Evolutionary conservation across 2,329 filamentous ascomycete species (phyloP), one percentile per base, ranked within the genome.

Genomic region (Diaporthe humulicola): DNA sequence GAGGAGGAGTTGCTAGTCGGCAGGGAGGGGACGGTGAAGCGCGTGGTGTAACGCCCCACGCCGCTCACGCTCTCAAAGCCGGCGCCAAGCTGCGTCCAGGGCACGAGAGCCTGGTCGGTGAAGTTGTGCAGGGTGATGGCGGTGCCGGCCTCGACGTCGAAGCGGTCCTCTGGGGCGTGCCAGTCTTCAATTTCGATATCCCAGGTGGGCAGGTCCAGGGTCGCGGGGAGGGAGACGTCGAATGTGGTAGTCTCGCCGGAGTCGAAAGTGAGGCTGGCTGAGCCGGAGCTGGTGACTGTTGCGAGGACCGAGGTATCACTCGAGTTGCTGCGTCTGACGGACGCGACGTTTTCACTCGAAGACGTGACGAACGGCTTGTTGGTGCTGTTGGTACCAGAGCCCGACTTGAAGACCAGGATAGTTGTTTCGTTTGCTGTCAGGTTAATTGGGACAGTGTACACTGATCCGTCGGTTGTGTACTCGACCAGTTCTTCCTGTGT

Each of bases 401-500:
- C 45, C 4, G 57, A 54, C 33, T 64, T 72, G 58, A 78, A 78
- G 14, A 72, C 76, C 38, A 87, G 77, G 45, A 86, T 82, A 3
- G 79, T 78, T 5, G 81, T 83, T 78, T 88, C 83, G 71, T 86
- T 85, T 0, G 79, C 82, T 30, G 81, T 82, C 4, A 88, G 77
- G 2, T 70, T 73, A 19, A 87, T 74, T 3, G 81, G 80, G 19
- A 86, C 81, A 1, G 77, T 79, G 1, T 82, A 84, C 0, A 71
- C 76, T 6, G 76, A 78, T 4, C 78, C 71, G 4, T 86, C 74
- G 0, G 81, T 81, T 5, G 73, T 81, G 36, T 79, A 71, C 7
- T 79, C 77, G 10, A 72, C 70, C 19, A 72, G 4, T 45, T 72
- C 70, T 40, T 72, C 70, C 45, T 72, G 57, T n/a, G 36, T 45